Evolutionary conservation across 2,329 filamentous ascomycete species (phyloP), one percentile per base, ranked within the genome.

Genomic region (Xylariaceae sp.): DNA sequence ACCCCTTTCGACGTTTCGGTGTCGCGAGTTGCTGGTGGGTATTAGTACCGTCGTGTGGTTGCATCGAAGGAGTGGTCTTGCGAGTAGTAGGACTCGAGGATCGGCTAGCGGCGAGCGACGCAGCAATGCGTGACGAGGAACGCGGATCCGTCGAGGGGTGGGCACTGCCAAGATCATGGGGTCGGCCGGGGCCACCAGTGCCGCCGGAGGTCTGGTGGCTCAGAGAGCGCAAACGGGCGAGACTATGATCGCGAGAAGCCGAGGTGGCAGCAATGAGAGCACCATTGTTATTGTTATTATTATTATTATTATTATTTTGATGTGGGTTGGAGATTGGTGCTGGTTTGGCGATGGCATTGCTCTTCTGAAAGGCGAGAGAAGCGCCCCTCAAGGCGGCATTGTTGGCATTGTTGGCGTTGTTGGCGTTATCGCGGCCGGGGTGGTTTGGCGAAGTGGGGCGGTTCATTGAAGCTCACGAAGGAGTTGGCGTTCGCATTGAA

Each of bases 51-150:
- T 19, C 19, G 19, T 67, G 50, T 31, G 56, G 41, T 19, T 63
- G 58, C 3, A 51, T 41, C 29, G 62, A 60, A 27, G 54, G 26
- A 34, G 51, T 26, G 8, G 74, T 71, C 54, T 73, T 76, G 30
- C 72, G 75, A 55, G 69, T 78, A 3, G 78, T 78, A 3, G 78
- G 73, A 59, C 81, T 81, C 30, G 74, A 77, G 12, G 81, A 80
- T 66, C 85, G 75, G 53, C 82, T 84, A 26, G 84, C 85, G 2
- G 82, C 83, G 30, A 84, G 70, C 32, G 76, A 81, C 9, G 83
- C 83, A 9, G 83, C 83, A 58, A 85, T 80, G 57, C 80, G 79
- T 4, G 81, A 86, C 4, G 83, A 76, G 45, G 79, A 84, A 55
- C 77, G 78, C 11, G 71, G 64, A 54, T 76, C 75, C 52, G 9